Evolutionary conservation across 2,329 filamentous ascomycete genomes (phyloP).

Genomic region (Hypomyces rosellus): DNA sequence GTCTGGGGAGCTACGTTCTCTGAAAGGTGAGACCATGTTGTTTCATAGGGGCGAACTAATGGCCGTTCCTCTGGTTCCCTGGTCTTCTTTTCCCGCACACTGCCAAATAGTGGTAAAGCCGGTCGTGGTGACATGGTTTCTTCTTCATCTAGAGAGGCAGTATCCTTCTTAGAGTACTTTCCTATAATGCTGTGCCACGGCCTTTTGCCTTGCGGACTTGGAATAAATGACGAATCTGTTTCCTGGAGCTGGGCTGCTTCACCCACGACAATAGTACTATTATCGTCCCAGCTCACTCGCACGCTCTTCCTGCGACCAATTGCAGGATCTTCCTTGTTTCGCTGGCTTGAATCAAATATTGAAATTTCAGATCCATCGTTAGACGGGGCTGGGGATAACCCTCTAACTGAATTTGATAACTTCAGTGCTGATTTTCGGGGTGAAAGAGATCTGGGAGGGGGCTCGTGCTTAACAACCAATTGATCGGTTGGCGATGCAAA

Average conservation of each 20-base stretch:
- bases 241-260: slow-evolving; percentile 35
- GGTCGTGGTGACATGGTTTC: slow-evolving; percentile 69
- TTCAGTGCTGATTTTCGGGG: slow-evolving; percentile 75
- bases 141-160: slow-evolving; percentile 48
- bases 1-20: not conserved
- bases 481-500: slow-evolving; percentile 55
- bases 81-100: slow-evolving; percentile 57
- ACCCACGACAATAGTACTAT: slow-evolving; percentile 48
- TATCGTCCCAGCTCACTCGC: slow-evolving; percentile 74
- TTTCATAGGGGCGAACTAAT: slow-evolving; percentile 48
- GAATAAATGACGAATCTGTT: slow-evolving; percentile 32
- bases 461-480: slow-evolving; percentile 57
- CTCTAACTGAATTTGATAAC: slow-evolving; percentile 47
- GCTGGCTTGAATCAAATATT: slow-evolving; percentile 19
- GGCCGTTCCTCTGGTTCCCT: slow-evolving; percentile 50
- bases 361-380: slow-evolving; percentile 42
- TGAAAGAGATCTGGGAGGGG: slow-evolving; percentile 64
- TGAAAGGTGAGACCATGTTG: no score
- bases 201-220: slow-evolving; percentile 34
- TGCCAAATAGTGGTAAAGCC: slow-evolving; percentile 68
- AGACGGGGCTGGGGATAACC: slow-evolving; percentile 39
- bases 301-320: slow-evolving; percentile 55
- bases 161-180: slow-evolving; percentile 44
- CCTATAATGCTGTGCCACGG: slow-evolving; percentile 48
- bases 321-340: slow-evolving; percentile 30